Conservation (phyloP, 768 basidiomycete genomes). For the Pleurotus pulmonarius region DNA sequence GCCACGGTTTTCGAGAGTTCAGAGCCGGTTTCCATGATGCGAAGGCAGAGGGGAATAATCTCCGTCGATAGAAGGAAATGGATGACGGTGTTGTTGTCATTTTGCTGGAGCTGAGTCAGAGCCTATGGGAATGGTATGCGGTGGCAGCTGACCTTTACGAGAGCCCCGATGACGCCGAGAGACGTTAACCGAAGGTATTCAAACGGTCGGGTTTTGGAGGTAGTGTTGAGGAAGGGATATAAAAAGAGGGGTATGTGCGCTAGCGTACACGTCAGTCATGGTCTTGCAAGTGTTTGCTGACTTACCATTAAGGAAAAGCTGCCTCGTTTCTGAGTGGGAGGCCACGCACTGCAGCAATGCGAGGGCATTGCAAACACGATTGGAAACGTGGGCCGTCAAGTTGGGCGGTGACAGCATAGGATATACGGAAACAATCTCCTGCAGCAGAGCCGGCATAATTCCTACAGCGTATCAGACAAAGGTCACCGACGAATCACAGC, state of each 20-base stretch:
- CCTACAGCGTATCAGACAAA: constrained; percentile 41
- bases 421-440: constrained; percentile 98
- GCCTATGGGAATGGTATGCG: background rate
- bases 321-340: constrained; percentile 93
- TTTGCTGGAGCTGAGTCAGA: constrained; percentile 61
- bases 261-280: constrained; percentile 35
- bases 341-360: constrained; percentile 98
- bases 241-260: constrained; percentile 98
- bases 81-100: constrained; percentile 98
- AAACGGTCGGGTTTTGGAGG: constrained; percentile 98
- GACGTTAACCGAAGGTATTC: constrained; percentile 99
- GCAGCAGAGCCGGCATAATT: constrained; percentile 94
- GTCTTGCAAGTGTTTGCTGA: background rate
- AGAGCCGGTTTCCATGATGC: constrained; percentile 99
- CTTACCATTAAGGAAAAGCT: constrained; percentile 90
- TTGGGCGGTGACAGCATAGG: constrained; percentile 93
- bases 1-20: constrained; percentile 98
- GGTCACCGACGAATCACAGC: constrained; percentile 12
- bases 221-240: constrained; percentile 98
- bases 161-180: constrained; percentile 97
- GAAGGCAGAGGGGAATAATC: constrained; percentile 97
- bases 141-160: constrained; percentile 76
- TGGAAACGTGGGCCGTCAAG: constrained; percentile 95
- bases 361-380: constrained; percentile 97
- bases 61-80: constrained; percentile 98